A percentile compares a stretch with the other conserved stretches of the same genome.
phyloP scores from a whole-genome alignment of 257 asterid species.

The Parsonsia alboflavescens region DNA sequence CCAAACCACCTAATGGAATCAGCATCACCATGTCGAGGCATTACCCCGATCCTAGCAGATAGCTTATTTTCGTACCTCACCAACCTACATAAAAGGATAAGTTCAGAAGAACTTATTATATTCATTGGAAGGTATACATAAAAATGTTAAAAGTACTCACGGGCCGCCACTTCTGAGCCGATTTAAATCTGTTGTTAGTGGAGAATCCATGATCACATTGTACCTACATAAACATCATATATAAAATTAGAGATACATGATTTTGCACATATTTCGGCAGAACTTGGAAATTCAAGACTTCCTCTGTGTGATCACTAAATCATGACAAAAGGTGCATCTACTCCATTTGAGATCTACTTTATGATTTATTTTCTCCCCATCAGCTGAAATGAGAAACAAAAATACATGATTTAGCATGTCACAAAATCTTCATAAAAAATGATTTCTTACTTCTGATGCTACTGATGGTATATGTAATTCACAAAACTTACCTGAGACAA shows the following conservation, averaged over 20 bases:
- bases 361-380: slow-evolving; percentile 52
- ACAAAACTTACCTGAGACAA: slow-evolving; percentile 44
- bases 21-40: slow-evolving; percentile 78
- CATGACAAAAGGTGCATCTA: slow-evolving; percentile 63
- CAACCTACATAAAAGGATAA: slow-evolving; percentile 27
- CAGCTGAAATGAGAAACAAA: slow-evolving; percentile 29
- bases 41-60: slow-evolving; percentile 64
- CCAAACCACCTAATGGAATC: slow-evolving; percentile 60
- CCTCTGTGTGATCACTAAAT: slow-evolving; percentile 56
- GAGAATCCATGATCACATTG: slow-evolving; percentile 63
- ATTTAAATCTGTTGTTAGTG: slow-evolving; percentile 43
- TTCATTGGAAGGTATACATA: neutral
- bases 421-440: neutral
- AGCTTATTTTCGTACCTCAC: slow-evolving; percentile 42
- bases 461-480: neutral
- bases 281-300: neutral
- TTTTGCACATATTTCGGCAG: neutral
- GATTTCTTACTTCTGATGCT: neutral
- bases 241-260: neutral
- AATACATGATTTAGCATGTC: neutral
- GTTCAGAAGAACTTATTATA: neutral
- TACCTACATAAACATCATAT: slow-evolving; percentile 26
- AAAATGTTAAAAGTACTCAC: slow-evolving; percentile 32
- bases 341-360: slow-evolving; percentile 50
- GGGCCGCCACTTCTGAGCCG: slow-evolving; percentile 57